Conservation (phyloP, 495 filamentous ascomycete genomes). For the Wilcoxina mikolae region DNA sequence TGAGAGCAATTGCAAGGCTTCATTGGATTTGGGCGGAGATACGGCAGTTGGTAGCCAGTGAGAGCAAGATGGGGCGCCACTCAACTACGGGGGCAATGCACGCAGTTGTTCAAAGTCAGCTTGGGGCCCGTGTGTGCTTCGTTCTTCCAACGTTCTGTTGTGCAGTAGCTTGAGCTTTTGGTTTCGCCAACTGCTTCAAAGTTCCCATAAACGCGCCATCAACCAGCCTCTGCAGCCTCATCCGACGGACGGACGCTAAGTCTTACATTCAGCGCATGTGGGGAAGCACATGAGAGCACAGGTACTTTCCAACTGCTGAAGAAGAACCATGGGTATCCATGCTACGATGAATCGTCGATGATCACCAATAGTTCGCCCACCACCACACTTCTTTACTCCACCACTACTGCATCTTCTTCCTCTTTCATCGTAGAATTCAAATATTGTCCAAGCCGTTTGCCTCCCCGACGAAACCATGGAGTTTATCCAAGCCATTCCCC, state of each 20-base stretch:
- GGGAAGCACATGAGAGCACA: not conserved
- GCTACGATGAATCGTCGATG: not conserved
- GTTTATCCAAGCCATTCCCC: not conserved
- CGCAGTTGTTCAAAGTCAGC: too few relatives aligned
- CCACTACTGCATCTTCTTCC: too few relatives aligned
- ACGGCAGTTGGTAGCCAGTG: not conserved
- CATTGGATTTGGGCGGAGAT: not conserved
- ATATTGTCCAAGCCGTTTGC: not conserved
- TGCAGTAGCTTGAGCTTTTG: not conserved
- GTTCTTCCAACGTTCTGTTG: not conserved
- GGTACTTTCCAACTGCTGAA: not conserved
- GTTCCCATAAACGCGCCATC: not conserved
- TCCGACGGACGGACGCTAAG: not conserved
- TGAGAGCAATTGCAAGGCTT: not conserved
- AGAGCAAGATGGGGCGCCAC: not conserved
- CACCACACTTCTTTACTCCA: too few relatives aligned
- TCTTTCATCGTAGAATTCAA: too few relatives aligned
- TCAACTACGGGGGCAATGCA: not conserved
- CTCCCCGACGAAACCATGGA: not conserved
- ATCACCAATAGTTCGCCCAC: not conserved
- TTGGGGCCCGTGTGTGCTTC: not conserved
- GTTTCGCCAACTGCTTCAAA: not conserved
- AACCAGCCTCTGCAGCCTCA: not conserved
- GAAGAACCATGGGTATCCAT: not conserved
- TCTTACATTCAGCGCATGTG: not conserved